These are phyloP conservation scores for Brasenia schreberi DNA, from an alignment of 164 flowering plant genomes.

Conservation along the genomic window DNA sequence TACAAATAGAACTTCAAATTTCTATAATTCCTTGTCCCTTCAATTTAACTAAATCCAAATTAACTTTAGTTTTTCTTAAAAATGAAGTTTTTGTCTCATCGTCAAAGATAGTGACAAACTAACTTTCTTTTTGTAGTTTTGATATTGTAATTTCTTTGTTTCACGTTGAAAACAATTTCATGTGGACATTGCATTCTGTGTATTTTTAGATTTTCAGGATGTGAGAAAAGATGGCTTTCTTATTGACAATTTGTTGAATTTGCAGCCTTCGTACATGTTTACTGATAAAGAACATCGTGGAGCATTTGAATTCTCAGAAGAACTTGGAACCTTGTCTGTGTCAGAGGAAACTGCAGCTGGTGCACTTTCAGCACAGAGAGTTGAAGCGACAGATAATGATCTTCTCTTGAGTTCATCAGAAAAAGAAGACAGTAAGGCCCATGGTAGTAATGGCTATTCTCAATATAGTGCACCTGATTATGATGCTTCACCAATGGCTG, in stretches of 20 bases:
- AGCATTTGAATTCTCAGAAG: conserved; percentile 90
- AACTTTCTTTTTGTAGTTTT: too few species aligned
- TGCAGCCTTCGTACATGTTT: conserved; percentile 99
- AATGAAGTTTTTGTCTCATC: too few species aligned
- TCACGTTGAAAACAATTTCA: too few species aligned
- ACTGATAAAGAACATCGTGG: conserved; percentile 95
- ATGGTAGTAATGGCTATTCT: conserved; percentile 45
- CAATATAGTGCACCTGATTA: conserved; percentile 63
- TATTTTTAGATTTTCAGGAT: neutral
- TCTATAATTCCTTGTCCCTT: too few species aligned
- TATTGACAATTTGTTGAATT: conserved; percentile 7
- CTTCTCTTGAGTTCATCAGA: conserved; percentile 67
- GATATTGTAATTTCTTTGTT: too few species aligned
- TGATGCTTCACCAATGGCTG: conserved; percentile 26
- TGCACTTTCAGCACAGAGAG: conserved; percentile 38
- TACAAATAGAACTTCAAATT: too few species aligned
- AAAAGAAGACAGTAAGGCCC: conserved; percentile 58
- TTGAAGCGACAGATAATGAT: conserved; percentile 89
- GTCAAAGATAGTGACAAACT: too few species aligned
- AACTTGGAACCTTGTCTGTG: conserved; percentile 61
- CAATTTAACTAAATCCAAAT: too few species aligned
- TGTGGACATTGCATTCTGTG: neutral
- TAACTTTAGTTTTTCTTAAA: too few species aligned
- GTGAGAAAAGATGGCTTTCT: neutral
- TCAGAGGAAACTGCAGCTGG: conserved; percentile 40